Base-by-base conservation (phyloP, 2,329 filamentous ascomycete species). In the Colletotrichum theobromicola region DNA sequence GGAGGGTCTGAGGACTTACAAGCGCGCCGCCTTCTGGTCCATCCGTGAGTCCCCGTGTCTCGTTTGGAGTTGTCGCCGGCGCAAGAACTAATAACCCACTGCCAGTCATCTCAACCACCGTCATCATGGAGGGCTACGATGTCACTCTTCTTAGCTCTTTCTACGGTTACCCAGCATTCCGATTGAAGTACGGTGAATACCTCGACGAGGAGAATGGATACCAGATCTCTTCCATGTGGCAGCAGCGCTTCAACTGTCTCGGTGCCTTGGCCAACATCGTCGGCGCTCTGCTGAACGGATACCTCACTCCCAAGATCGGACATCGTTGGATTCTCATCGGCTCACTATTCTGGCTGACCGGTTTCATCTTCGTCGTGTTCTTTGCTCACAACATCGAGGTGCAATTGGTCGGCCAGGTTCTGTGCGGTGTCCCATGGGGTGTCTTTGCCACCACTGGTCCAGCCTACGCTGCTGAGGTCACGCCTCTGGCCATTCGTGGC, bases 111-210 rank as follows among this genome's bases (percentile, higher is more conserved):
- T 87, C 85, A 15, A 83, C 83, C n/a, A 84, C 85, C 5, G 84
- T 89, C 67, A 82, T 89, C 75, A 89, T 89, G 87, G 87, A 88
- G 74, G 87, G 87, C 4, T 89, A 89, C 78, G 87, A 89, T 65
- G 83, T 85, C 3, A 86, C 85, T 37, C 80, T 89, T 1, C 78
- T 89, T n/a, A 76, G 82, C n/a, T 85, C 83, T 21, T 87, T 88
- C 79, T 87, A 84, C 75, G 87, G 82, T 7, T 87, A 87, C 79
- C 85, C 79, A 2, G 76, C 70, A 71, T 87, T 84, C 78, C 81
- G 79, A 10, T 77, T 77, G 72, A 86, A 81, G 77, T 89, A 87
- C 72, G 87, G 87, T 57, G 79, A 78, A 5, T 85, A 65, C 26
- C 77, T 81, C 16, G 75, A 82, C 50, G 75, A 79, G 0, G 77